A percentile compares a stretch with the other conserved stretches of the same genome.
phyloP scores from a whole-genome alignment of 2,329 filamentous ascomycete genomes.

The Fusarium odoratissimum region DNA sequence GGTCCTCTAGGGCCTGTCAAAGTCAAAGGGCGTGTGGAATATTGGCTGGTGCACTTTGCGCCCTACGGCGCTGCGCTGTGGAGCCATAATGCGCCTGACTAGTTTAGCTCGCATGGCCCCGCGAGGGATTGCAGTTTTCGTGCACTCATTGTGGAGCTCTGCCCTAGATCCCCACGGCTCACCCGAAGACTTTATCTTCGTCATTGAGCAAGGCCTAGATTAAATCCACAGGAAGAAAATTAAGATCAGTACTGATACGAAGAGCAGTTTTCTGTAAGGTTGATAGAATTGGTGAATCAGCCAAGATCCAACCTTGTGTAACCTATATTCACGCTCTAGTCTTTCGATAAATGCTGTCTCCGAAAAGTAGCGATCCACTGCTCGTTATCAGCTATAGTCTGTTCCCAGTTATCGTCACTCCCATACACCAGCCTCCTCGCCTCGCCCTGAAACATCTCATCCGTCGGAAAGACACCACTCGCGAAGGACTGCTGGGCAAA shows the following conservation, averaged over 20 bases:
- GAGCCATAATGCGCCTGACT: background rate
- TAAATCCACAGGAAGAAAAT: too few species aligned
- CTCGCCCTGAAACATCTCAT: background rate
- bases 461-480: background rate
- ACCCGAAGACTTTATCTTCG: too few species aligned
- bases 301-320: too few species aligned
- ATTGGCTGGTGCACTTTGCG: background rate
- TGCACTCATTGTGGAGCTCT: too few species aligned
- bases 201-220: too few species aligned
- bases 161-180: too few species aligned
- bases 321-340: background rate
- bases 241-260: too few species aligned
- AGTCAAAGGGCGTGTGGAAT: background rate
- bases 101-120: background rate
- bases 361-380: background rate
- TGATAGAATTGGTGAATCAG: too few species aligned
- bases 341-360: background rate
- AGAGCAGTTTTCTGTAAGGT: too few species aligned
- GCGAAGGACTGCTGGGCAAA: background rate
- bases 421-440: background rate
- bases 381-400: background rate
- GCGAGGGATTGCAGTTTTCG: rapidly evolving
- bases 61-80: background rate
- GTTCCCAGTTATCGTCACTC: background rate
- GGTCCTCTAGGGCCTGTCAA: too few species aligned